Evolutionary conservation across 2,329 filamentous ascomycete genomes (phyloP), one percentile per base, ranked within the genome.

Genomic region (Grosmannia serpens): DNA sequence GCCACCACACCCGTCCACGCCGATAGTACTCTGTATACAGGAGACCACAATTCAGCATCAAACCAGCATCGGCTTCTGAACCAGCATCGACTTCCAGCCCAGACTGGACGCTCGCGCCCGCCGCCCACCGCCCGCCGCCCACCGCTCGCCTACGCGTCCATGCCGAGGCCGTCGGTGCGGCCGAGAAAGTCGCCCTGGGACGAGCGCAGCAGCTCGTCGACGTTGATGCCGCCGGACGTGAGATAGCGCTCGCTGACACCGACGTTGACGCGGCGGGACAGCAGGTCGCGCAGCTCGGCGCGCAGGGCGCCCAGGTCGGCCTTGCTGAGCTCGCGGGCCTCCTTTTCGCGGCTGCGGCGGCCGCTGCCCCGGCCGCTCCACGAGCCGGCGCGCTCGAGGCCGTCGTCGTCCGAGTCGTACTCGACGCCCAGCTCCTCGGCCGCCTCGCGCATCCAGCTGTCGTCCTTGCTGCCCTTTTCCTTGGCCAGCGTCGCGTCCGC

Each of bases 401-500:
- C 88, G 68, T 96, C 91, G 52, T 95, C 90, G 33, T 96, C 91
- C 61, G 84, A 88, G 68, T 97, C 91, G 68, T 95, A 96, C 56
- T 96, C 92, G 0, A 97, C 89, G 1, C 94, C 94, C 0, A 99
- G 78, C 63, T 97, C 92, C 59, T 96, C 91, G 0, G 94, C 94
- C 0, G 91, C 91, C 53, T 82, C 83, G 50, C 84, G 83, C 65
- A 97, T 76, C 84, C 91, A 94, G 58, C 89, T 84, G 64, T 96
- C 89, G 65, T 95, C 89, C 66, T 87, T 87, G 58, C 83, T 83
- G 11, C 86, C 84, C 73, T 92, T 95, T 68, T 95, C 89, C 73
- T 96, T 96, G 9, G 91, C 92, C 10, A 94, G 81, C 1, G 78
- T 78, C 1, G 88, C 82, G 66, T 97, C 92, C 0, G 91, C 87